A percentile compares a stretch with the other conserved stretches of the same genome.
These are phyloP conservation scores for Stenocarpella maydis DNA, from an alignment of 2,329 filamentous ascomycete genomes.

Conservation along the genomic window DNA sequence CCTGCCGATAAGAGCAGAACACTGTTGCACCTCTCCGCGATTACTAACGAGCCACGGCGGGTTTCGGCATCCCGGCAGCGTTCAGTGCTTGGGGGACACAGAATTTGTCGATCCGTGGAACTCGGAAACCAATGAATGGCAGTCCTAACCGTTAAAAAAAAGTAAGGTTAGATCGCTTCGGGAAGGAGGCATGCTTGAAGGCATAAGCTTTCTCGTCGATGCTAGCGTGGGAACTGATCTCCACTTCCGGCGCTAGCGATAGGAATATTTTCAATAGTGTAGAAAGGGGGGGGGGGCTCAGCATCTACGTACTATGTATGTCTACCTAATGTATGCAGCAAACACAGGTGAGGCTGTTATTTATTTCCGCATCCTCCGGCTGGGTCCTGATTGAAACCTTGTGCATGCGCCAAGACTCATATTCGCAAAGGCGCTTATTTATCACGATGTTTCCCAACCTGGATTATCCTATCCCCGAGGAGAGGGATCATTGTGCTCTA, in stretches of 20 bases:
- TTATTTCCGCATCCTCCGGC: background rate
- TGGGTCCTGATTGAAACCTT: background rate
- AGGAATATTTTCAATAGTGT: background rate
- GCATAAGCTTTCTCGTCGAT: background rate
- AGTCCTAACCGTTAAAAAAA: background rate
- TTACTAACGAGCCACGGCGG: background rate
- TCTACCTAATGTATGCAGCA: background rate
- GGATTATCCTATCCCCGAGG: too few relatives aligned
- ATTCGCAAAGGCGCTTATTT: background rate
- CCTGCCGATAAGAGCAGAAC: conserved; percentile 9
- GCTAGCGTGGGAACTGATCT: too few relatives aligned
- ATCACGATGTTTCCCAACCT: too few relatives aligned
- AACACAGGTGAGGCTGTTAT: background rate
- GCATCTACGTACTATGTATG: too few relatives aligned
- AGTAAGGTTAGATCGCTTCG: background rate
- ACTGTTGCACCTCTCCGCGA: background rate
- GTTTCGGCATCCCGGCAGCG: background rate
- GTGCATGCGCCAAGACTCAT: background rate
- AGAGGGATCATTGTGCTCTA: too few relatives aligned
- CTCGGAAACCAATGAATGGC: background rate
- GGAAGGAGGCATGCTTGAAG: conserved; percentile 6
- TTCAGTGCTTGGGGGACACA: background rate
- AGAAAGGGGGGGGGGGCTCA: too few relatives aligned
- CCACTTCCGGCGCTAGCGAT: background rate
- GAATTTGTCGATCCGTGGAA: background rate